Conservation (phyloP, 352 stramenopile species). For the Halophytophthora polymorphica region DNA sequence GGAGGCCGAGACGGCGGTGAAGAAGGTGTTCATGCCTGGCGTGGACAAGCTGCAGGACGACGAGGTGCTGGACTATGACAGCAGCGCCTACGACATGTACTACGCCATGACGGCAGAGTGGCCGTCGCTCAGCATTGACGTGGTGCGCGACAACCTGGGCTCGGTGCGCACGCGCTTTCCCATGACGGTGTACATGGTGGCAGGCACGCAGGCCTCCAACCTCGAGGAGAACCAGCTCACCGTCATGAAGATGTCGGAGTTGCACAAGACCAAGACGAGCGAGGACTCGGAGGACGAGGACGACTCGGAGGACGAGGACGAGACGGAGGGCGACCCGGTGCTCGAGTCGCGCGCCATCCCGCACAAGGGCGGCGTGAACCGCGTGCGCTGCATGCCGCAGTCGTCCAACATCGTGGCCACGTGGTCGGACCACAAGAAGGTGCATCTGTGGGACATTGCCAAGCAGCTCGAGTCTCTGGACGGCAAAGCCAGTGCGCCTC, state of each 20-base stretch:
- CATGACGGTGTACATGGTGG: conserved; percentile 94
- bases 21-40: conserved; percentile 94
- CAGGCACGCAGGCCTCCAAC: conserved; percentile 94
- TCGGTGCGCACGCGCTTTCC: conserved; percentile 92
- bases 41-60: conserved; percentile 89
- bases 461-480: conserved; percentile 89
- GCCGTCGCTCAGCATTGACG: conserved; percentile 97
- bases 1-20: conserved; percentile 47
- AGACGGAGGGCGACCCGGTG: conserved; percentile 94
- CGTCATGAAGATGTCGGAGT: conserved; percentile 97
- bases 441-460: conserved; percentile 96
- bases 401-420: conserved; percentile 95
- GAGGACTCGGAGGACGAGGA: conserved; percentile 71
- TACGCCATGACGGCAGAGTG: conserved; percentile 97
- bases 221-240: conserved; percentile 95
- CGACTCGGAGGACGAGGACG: conserved; percentile 89
- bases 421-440: conserved; percentile 94
- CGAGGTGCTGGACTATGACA: conserved; percentile 98
- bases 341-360: conserved; percentile 94
- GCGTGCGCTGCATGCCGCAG: conserved; percentile 95
- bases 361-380: conserved; percentile 96
- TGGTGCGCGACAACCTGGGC: conserved; percentile 95
- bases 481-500: conserved; percentile 53
- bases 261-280: conserved; percentile 92
- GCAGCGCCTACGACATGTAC: conserved; percentile 99